Evolutionary conservation across 1,284 basidiomycete species (phyloP).

Genomic region (Cerioporus squamosus): DNA sequence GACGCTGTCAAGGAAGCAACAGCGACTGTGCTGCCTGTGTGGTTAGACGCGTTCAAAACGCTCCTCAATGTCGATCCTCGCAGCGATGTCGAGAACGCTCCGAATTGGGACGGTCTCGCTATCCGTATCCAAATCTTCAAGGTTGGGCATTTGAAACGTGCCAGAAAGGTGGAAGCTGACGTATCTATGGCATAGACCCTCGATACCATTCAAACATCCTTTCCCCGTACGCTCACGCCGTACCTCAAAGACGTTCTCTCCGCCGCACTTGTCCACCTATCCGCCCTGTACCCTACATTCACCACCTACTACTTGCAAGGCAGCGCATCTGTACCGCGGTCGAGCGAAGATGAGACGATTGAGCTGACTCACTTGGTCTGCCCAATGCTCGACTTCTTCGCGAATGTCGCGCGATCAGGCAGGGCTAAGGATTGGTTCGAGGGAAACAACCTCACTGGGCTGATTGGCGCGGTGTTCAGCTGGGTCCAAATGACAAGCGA

Average conservation of each 20-base stretch:
- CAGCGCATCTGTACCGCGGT: conserved; percentile 56
- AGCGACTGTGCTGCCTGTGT: conserved; percentile 81
- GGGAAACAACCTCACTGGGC: conserved; percentile 52
- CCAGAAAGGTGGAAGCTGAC: neutral
- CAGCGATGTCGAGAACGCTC: conserved; percentile 57
- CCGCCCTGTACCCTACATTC: conserved; percentile 69
- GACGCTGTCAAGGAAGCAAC: conserved; percentile 85
- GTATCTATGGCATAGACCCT: conserved; percentile 55
- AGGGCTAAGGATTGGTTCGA: conserved; percentile 68
- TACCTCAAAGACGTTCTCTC: conserved; percentile 67
- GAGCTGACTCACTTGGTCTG: conserved; percentile 79
- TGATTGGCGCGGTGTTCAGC: conserved; percentile 67
- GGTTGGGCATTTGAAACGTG: conserved; percentile 47
- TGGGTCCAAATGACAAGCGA: conserved; percentile 90
- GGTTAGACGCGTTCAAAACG: conserved; percentile 86
- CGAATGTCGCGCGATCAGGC: conserved; percentile 63
- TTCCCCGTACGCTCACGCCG: conserved; percentile 68
- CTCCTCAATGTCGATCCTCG: conserved; percentile 71
- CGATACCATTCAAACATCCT: conserved; percentile 75
- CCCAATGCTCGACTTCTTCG: conserved; percentile 82
- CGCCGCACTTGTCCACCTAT: conserved; percentile 68
- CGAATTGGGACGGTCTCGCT: conserved; percentile 79
- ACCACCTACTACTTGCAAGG: conserved; percentile 69
- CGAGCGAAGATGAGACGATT: conserved; percentile 79
- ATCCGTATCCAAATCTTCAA: conserved; percentile 83